phyloP scores from a whole-genome alignment of 345 rosid genomes.

The Angophora floribunda region DNA sequence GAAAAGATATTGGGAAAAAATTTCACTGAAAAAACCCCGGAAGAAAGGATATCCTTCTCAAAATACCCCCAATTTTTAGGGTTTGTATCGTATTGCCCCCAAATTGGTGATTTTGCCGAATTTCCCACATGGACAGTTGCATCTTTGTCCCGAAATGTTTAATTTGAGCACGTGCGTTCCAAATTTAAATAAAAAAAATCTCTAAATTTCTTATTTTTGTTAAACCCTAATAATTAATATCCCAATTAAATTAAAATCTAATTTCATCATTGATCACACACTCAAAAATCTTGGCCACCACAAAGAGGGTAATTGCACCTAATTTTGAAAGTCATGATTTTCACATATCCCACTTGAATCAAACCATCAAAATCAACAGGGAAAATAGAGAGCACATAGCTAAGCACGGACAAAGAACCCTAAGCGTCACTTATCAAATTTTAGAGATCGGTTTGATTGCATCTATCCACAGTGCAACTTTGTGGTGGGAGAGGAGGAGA shows the following conservation, averaged over 20 bases:
- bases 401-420: background rate
- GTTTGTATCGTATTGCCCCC: background rate
- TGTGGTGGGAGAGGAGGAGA: background rate
- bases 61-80: background rate
- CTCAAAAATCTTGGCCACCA: background rate
- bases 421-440: background rate
- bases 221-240: background rate
- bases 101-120: background rate
- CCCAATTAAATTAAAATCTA: background rate
- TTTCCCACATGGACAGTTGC: background rate
- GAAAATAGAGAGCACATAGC: too few species aligned
- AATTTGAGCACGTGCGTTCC: fast-evolving
- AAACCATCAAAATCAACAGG: background rate
- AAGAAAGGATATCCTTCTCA: background rate
- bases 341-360: background rate
- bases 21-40: background rate
- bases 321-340: too few species aligned
- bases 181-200: background rate
- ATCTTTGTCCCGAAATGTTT: background rate
- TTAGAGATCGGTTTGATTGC: background rate
- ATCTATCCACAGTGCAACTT: background rate
- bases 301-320: background rate
- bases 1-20: background rate
- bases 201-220: fast-evolving
- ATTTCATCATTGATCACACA: background rate